These are phyloP conservation scores for Phoenix dactylifera DNA, from an alignment of 176 grass and related monocot genomes.

Conservation along the genomic window DNA sequence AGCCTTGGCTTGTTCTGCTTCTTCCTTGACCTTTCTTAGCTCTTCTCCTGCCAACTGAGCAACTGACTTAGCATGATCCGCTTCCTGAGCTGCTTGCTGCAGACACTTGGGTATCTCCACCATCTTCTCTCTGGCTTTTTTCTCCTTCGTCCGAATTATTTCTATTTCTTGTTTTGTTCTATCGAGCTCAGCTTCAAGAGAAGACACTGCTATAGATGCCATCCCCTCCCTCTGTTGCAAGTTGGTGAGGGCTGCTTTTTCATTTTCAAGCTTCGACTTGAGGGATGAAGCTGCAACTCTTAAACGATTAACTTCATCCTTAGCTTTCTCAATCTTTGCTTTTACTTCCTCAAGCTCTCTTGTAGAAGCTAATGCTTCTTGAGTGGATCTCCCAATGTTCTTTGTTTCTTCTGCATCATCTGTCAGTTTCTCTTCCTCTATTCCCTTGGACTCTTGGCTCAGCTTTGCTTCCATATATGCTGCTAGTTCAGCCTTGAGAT, in stretches of 20 bases:
- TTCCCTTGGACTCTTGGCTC: slow-evolving; percentile 16
- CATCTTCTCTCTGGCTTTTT: slow-evolving; percentile 20
- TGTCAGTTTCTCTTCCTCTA: slow-evolving; percentile 2
- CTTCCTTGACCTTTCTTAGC: slow-evolving; percentile 33
- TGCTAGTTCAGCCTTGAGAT: slow-evolving; percentile 40
- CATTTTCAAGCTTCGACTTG: slow-evolving; percentile 43
- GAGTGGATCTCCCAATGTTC: slow-evolving; percentile 17
- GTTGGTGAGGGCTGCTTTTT: slow-evolving; percentile 33
- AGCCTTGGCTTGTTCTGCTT: slow-evolving; percentile 32
- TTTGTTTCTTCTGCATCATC: slow-evolving; percentile 11
- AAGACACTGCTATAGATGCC: slow-evolving; percentile 16
- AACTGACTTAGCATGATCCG: slow-evolving; percentile 24
- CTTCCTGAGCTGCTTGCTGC: slow-evolving; percentile 28
- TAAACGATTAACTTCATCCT: slow-evolving; percentile 28
- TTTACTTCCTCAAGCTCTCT: slow-evolving; percentile 40
- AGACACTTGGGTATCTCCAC: slow-evolving; percentile 32
- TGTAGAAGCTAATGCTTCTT: slow-evolving; percentile 25
- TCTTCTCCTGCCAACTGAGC: slow-evolving; percentile 27
- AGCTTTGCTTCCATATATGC: slow-evolving; percentile 28
- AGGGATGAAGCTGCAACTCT: slow-evolving; percentile 29
- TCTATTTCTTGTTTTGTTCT: slow-evolving; percentile 34
- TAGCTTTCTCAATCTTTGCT: slow-evolving; percentile 30
- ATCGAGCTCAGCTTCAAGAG: slow-evolving; percentile 48
- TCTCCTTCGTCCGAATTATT: slow-evolving; percentile 30
- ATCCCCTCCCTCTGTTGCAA: slow-evolving; percentile 44